Conservation (phyloP, 2,329 filamentous ascomycete genomes). For the Myrmaecium sp. region DNA sequence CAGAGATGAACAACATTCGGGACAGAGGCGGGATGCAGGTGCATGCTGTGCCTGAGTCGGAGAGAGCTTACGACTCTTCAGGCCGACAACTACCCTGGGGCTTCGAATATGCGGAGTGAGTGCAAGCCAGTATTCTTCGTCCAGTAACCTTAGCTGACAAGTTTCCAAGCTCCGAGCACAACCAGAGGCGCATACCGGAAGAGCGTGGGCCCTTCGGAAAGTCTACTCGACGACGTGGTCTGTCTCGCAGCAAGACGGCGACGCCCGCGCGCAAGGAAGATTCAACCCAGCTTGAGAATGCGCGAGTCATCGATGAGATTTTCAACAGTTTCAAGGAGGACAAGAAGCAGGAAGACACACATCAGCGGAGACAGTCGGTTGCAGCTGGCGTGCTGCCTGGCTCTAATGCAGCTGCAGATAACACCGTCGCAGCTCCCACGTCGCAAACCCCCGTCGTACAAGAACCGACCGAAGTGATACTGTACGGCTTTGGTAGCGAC, state of each 20-base stretch:
- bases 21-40: constrained; percentile 42
- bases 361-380: constrained; percentile 1
- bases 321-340: constrained; percentile 20
- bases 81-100: constrained; percentile 46
- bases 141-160: constrained; percentile 1
- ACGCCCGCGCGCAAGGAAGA: constrained; percentile 43
- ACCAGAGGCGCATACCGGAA: constrained; percentile 36
- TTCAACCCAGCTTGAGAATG: constrained; percentile 25
- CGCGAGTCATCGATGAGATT: constrained; percentile 29
- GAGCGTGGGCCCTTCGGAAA: constrained; percentile 47
- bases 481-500: constrained; percentile 63
- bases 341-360: constrained; percentile 1
- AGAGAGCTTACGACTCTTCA: constrained; percentile 41
- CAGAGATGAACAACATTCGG: no score
- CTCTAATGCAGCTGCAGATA: constrained; percentile 5
- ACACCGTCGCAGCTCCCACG: constrained; percentile 21
- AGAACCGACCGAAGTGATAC: constrained; percentile 60
- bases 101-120: constrained; percentile 44
- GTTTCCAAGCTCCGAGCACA: constrained; percentile 22
- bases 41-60: constrained; percentile 45
- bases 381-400: neutral
- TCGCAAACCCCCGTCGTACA: constrained; percentile 23
- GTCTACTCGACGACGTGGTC: constrained; percentile 23
- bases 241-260: constrained; percentile 36
- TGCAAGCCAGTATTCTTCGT: constrained; percentile 5